Base-by-base conservation (phyloP, 495 filamentous ascomycete species). In the Collariella sp. region DNA sequence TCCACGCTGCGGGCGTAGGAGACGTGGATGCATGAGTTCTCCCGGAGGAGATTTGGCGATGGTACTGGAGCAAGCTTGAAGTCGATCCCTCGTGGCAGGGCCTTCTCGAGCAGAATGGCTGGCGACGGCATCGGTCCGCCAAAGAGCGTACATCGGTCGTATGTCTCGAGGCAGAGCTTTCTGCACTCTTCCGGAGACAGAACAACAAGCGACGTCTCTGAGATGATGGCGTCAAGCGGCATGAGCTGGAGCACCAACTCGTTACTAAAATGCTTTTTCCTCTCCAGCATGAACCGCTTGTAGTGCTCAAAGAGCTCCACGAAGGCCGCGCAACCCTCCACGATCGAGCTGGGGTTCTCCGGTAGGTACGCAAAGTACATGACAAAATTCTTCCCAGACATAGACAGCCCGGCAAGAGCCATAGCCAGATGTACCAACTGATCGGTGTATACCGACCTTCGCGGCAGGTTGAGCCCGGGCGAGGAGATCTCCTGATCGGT, bases 301-400 rank as follows among this genome's bases (percentile, higher is more conserved):
- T 91, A 93, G 31, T 79, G 70, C 50, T 89, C 82, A 59, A 84
- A 85, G 12, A 97, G 78, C 33, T 79, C 72, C 65, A 84, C 83
- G 63, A 94, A 95, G 16, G 84, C 86, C 11, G 82, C 76, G 61
- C 88, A 95, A 9, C 91, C 80, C 57, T 89, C 81, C 20, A 88
- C 82, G 12, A 90, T 73, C 12, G 84, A 79, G 24, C 76, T 72
- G 15, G 83, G 72, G 47, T 80, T 72, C 6, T 80, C 72, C 36
- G 88, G 86, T 0, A 84, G 82, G 62, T 96, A 89, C 42, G 95
- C 71, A 38, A 95, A 83, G 63, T 89, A 95, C n/a, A 96, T 73
- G 16, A 96, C 88, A 44, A 87, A 81, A 51, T 87, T 91, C 40
- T 66, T 67, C 49, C 70, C 67, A 34, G 70, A 65, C 41, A 62